phyloP scores from a whole-genome alignment of 495 filamentous ascomycete species.

The Bryoglossum gracile region DNA sequence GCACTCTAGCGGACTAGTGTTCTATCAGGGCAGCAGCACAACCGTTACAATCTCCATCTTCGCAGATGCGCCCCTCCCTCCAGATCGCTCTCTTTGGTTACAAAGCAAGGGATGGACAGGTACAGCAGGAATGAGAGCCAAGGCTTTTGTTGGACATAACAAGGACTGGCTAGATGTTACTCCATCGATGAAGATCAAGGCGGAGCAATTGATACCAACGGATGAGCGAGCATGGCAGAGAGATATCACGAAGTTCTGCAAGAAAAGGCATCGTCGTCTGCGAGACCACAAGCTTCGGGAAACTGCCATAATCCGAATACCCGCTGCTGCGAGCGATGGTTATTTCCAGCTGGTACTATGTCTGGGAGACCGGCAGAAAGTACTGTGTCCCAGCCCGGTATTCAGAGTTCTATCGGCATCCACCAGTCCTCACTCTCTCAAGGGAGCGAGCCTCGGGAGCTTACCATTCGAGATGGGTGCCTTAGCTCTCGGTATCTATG shows the following conservation, averaged over 20 bases:
- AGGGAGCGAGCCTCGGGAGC: conserved; percentile 56
- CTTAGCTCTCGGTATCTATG: conserved; percentile 47
- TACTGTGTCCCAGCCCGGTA: conserved; percentile 54
- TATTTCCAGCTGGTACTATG: conserved; percentile 62
- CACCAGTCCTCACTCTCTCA: conserved; percentile 47
- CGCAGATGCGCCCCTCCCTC: conserved; percentile 46
- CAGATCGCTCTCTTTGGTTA: conserved; percentile 54
- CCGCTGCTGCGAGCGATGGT: conserved; percentile 53
- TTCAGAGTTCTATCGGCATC: conserved; percentile 59
- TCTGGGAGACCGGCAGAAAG: conserved; percentile 40
- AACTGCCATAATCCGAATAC: conserved; percentile 56
- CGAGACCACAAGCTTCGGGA: conserved; percentile 47
- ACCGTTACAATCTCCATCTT: conserved; percentile 57
- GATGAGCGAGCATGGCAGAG: conserved; percentile 61
- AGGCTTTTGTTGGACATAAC: conserved; percentile 47
- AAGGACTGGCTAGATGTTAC: conserved; percentile 60
- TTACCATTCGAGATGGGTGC: conserved; percentile 58
- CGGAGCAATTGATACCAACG: conserved; percentile 37
- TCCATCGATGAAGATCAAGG: conserved; percentile 38
- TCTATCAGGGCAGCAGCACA: conserved; percentile 56
- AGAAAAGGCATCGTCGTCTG: conserved; percentile 37
- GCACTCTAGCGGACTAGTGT: conserved; percentile 54
- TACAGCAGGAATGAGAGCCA: conserved; percentile 59
- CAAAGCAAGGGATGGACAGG: conserved; percentile 61
- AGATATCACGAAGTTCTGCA: conserved; percentile 53